Evolutionary conservation across 2,329 filamentous ascomycete species (phyloP), one percentile per base, ranked within the genome.

Genomic region (Colletotrichum sp.): DNA sequence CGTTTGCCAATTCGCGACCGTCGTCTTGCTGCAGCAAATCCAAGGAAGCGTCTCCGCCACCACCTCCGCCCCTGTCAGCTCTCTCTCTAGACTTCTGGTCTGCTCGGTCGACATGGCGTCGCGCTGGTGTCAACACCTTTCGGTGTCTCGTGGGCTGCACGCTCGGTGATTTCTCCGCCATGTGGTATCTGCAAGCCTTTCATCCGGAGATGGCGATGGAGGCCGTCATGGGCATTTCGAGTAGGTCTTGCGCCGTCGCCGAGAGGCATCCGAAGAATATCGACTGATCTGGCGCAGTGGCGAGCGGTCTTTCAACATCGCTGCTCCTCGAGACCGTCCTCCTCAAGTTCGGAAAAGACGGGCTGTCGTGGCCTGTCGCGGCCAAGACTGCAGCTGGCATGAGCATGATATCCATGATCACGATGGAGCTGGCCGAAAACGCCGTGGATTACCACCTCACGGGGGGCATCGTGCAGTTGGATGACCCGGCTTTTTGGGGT

Each of bases 321-420:
- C 84, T 91, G 43, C 77, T 88, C 0, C 84, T 91, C 0, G 89
- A 92, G 79, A 91, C 89, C 0, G 78, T 86, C 1, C 83, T 91
- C 5, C 86, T 91, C 3, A 85, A 85, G 1, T 78, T 84, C 1
- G 90, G 89, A 1, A 84, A 83, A 2, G 90, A 91, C 69, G 79
- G 81, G 9, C 81, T 91, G 0, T 77, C 87, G 0, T 91, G 88
- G 89, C 71, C 78, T 0, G 79, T 78, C 1, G 90, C 90, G 0
- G 85, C 83, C 4, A 87, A 84, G 60, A 91, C 90, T 0, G 90
- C 90, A 0, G 86, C 87, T 27, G 90, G 90, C 1, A 92, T 91
- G 90, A 91, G 90, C 73, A 81, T 91, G 64, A 87, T 91, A 12
- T 91, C 89, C 0, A 91, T 91, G 90, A 12, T 91, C 3, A 88